Conservation (phyloP, 768 basidiomycete species). For the Trametes punicea region DNA sequence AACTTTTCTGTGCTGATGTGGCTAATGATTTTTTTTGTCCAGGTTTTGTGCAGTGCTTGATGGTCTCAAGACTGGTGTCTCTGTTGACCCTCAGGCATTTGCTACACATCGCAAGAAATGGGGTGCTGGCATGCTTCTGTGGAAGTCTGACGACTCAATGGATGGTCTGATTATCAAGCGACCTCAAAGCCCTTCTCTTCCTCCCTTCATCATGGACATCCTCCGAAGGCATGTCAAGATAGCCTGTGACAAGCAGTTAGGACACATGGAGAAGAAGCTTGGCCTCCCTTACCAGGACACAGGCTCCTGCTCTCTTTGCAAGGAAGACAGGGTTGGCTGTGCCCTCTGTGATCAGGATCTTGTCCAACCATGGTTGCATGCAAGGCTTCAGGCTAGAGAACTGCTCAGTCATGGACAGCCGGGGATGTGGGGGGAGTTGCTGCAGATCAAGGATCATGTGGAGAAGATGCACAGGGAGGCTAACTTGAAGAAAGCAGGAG, state of each 20-base stretch:
- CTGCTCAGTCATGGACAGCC: constrained; percentile 9
- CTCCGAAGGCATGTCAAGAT: constrained; percentile 30
- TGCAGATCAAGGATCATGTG: constrained; percentile 41
- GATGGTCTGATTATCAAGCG: constrained; percentile 16
- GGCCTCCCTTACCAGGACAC: neutral
- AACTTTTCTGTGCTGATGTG: neutral
- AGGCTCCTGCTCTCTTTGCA: neutral
- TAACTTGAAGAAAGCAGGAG: neutral
- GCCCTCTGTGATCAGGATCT: constrained; percentile 28
- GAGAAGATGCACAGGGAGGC: constrained; percentile 18
- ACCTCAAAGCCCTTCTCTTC: neutral
- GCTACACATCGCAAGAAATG: constrained; percentile 29
- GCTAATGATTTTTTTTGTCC: neutral
- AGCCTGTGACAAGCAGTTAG: constrained; percentile 23
- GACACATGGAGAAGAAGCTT: constrained; percentile 32
- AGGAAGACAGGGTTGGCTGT: neutral
- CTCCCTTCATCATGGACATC: constrained; percentile 45
- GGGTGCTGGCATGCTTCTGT: constrained; percentile 28
- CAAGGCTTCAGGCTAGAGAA: constrained; percentile 22
- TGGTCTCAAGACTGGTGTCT: constrained; percentile 56
- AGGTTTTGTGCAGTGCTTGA: constrained; percentile 58
- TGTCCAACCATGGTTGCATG: constrained; percentile 38
- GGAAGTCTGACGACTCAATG: constrained; percentile 18
- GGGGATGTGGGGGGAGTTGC: constrained; percentile 34
- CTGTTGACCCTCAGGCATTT: constrained; percentile 35